Evolutionary conservation across 2,329 filamentous ascomycete genomes (phyloP).

Genomic region (Diaporthe sp.): DNA sequence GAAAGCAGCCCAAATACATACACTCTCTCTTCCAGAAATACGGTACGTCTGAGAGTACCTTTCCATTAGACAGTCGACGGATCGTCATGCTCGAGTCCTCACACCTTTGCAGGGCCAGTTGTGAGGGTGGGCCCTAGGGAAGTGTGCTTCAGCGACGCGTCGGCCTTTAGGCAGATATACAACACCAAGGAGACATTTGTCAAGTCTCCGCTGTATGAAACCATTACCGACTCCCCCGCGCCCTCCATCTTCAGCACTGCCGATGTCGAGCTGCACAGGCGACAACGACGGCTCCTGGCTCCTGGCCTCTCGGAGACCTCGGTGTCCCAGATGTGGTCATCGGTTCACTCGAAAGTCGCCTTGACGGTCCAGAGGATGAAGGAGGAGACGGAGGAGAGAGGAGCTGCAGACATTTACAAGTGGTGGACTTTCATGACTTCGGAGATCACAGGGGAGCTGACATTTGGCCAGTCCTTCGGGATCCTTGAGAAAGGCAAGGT

Average conservation of each 20-base stretch:
- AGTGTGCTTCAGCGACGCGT: slow-evolving; percentile 47
- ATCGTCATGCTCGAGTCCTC: not conserved
- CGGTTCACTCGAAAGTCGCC: slow-evolving; percentile 55
- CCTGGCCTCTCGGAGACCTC: slow-evolving; percentile 55
- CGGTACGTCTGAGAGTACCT: slow-evolving; percentile 19
- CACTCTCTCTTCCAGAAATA: slow-evolving; percentile 47
- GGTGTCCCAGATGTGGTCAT: slow-evolving; percentile 49
- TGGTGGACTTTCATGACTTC: slow-evolving; percentile 69
- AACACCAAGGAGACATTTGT: slow-evolving; percentile 47
- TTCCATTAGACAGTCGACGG: not conserved
- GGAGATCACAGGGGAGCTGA: slow-evolving; percentile 67
- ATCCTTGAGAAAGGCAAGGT: slow-evolving; percentile 66
- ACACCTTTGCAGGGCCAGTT: slow-evolving; percentile 41
- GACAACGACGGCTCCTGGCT: slow-evolving; percentile 58
- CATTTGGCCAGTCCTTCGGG: slow-evolving; percentile 68
- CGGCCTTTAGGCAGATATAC: slow-evolving; percentile 47
- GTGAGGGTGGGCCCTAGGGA: slow-evolving; percentile 47
- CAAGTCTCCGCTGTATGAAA: slow-evolving; percentile 47
- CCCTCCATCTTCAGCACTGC: slow-evolving; percentile 57
- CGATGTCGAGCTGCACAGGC: slow-evolving; percentile 56
- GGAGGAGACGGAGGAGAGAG: slow-evolving; percentile 55
- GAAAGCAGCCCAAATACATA: slow-evolving; percentile 44
- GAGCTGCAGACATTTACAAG: slow-evolving; percentile 62
- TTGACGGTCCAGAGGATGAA: slow-evolving; percentile 60
- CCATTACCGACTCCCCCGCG: slow-evolving; percentile 35